Base-by-base conservation (phyloP, 73 alveolate species). In the Loxodes magnus region DNA sequence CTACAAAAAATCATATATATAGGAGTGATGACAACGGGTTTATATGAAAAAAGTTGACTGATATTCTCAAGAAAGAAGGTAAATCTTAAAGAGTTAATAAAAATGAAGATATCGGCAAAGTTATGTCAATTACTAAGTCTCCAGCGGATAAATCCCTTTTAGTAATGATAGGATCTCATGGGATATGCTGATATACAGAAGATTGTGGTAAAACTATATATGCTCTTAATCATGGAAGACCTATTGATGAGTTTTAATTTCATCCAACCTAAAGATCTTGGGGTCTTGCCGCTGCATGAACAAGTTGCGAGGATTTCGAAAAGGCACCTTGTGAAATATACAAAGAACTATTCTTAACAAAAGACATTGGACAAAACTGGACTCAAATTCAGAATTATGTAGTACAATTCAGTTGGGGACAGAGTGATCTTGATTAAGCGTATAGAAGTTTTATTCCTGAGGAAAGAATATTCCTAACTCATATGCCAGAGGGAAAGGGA, bases 371-470 rank as follows among this genome's bases (percentile, higher is more conserved):
- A 5, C 41, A 28, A 15, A 51, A 66, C 37, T 88, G 94, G 95
- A 56, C 51, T 24, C 62, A 51, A 35, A 30, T 88, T 27, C 54
- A 61, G 29, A 63, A 63, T 25, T 80, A 85, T 49, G 98, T 89
- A 12, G 82, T 76, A 41, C 92, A 89, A 68, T 89, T 86, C 57
- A 67, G 82, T 14, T 89, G 96, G 98, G 94, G 86, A 22, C 27
- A 50, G 43, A 36, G 64, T 22, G 33, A 52, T 5, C 35, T 10
- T 35, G 51, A 29, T 14, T 35, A 57, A 39, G 25, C 28, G 46
- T 5, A 19, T 30, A 24, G 60, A 23, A 58, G 61, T 20, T 6
- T 29, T 17, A 39, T 53, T 20, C 84, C 79, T n/a, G 41, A 57
- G 26, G 73, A 66, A 27, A 22, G 88, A 38, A 62, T 75, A 6